Percentiles rank a stretch among this genome's conserved stretches.
Conservation (phyloP, 164 flowering plant genomes). For the Liriodendron chinense region DNA sequence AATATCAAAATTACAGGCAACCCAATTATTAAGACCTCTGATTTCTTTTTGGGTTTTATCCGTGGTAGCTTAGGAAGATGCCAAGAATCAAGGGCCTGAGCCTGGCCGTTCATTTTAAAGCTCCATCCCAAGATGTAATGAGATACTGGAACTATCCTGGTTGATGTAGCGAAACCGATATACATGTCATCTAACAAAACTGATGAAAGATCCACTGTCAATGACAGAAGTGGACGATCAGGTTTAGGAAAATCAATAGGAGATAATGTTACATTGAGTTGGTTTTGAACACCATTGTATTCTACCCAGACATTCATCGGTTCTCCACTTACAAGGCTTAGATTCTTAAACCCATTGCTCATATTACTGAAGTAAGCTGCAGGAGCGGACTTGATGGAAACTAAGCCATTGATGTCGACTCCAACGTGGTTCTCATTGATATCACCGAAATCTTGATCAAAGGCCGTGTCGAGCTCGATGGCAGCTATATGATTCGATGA, state of each 20-base stretch:
- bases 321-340: constrained; percentile 25
- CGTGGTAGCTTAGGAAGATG: constrained; percentile 12
- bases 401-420: constrained; percentile 40
- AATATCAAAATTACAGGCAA: not conserved
- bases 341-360: constrained; percentile 4
- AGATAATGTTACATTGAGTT: too few relatives aligned
- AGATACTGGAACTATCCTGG: not conserved
- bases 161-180: constrained; percentile 16
- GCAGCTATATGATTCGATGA: constrained; percentile 39
- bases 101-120: constrained; percentile 15
- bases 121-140: constrained; percentile 22
- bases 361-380: constrained; percentile 21
- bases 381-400: constrained; percentile 27
- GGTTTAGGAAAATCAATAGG: constrained; percentile 4
- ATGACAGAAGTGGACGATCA: constrained; percentile 15
- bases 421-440: constrained; percentile 45
- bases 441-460: constrained; percentile 21
- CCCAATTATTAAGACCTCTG: constrained; percentile 7
- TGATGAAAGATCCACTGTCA: constrained; percentile 1
- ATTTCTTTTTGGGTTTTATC: not conserved
- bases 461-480: constrained; percentile 38
- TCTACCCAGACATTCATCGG: constrained; percentile 20
- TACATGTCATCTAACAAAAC: constrained; percentile 5
- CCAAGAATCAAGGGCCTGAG: constrained; percentile 6
- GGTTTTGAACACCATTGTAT: constrained; percentile 12